Evolutionary conservation across 2,329 filamentous ascomycete genomes (phyloP), one percentile per base, ranked within the genome.

Genomic region (Claviceps purpurea): DNA sequence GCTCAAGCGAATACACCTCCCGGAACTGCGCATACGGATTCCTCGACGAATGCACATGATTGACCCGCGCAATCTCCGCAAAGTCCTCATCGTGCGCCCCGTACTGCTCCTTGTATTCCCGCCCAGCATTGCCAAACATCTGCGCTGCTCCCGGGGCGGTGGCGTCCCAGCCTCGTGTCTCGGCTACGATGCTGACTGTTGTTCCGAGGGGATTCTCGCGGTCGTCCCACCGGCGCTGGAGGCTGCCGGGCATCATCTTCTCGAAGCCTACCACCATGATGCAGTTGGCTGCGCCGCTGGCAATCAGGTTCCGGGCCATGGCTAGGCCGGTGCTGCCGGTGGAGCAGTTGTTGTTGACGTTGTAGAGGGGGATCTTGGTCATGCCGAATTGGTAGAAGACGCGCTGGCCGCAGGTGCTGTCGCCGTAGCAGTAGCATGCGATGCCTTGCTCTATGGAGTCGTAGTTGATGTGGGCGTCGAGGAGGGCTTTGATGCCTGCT

Each of bases 341-440:
- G 4, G 87, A 88, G 76, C 91, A 97, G 75, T 96, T 96, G 77
- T 97, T 97, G 79, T 96, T 97, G 64, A 95, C 89, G 64, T 97
- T 97, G 76, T 94, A 90, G 66, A 97, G 89, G 62, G 91, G 91
- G 61, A 97, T 96, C 64, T 85, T 78, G 44, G 90, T 96, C 84
- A 97, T 90, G 73, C 91, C 93, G 68, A 97, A 96, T 72, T 97
- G 91, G 73, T 97, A 97, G 72, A 97, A 96, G 64, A 97, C 90
- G 58, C 91, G 85, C 75, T 97, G 91, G 47, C 91, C 91, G 70
- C 87, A 93, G 52, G 91, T 95, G 57, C 83, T 89, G 73, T 97
- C 91, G 64, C 91, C 91, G 68, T 95, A 96, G 77, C 89, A 95
- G 75, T 95, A 97, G 77, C 91, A 96, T n/a, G 90, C 93, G 11